Base-by-base conservation (phyloP, 768 basidiomycete species). In the Sporobolomyces phaffii region DNA sequence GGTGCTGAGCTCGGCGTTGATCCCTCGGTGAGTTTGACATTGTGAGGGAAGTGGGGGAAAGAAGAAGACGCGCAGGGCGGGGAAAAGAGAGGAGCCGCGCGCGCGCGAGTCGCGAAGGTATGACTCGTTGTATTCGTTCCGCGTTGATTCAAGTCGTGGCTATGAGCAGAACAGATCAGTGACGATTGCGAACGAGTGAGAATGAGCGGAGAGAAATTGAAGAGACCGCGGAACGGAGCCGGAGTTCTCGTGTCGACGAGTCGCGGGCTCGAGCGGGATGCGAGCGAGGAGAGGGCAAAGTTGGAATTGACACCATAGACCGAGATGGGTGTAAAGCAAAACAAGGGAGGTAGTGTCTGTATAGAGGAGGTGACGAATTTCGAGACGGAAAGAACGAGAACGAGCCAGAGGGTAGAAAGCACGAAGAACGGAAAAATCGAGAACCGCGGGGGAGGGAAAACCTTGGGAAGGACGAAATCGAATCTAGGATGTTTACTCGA, bases 401-500 rank as follows among this genome's bases (percentile, higher is more conserved):
- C 22, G 13, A 51, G 28, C 29, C 13, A 31, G 50, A n/a, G 28
- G 7, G 6, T 24, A 26, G 48, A 26, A 26, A 26, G 28, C 24
- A 49, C 48, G 24, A 49, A 51, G 31, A 33, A 22, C 14, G 28
- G 50, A 34, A 29, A 26, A 11, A 18, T 9, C 48, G 24, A 49
- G 48, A 49, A 11, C 10, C 10, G 7, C 13, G 18, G 31, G 24
- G 48, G 18, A 28, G 18, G 24, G 13, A 49, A 10, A 29, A 28
- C 26, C 31, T 8, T 14, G 31, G 24, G 31, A 49, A 49, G 13
- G 9, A 28, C 7, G 22, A 31, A 34, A 20, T 31, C 26, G 3
- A 31, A 31, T 13, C 13, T 31, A 33, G 29, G 17, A 28, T 33
- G 17, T 47, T 44, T 49, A 65, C 43, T 65, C 64, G 43, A 65